These are phyloP conservation scores for Polychytrium aggregatum DNA, from an alignment of 192 early-diverging fungal species.

Conservation along the genomic window DNA sequence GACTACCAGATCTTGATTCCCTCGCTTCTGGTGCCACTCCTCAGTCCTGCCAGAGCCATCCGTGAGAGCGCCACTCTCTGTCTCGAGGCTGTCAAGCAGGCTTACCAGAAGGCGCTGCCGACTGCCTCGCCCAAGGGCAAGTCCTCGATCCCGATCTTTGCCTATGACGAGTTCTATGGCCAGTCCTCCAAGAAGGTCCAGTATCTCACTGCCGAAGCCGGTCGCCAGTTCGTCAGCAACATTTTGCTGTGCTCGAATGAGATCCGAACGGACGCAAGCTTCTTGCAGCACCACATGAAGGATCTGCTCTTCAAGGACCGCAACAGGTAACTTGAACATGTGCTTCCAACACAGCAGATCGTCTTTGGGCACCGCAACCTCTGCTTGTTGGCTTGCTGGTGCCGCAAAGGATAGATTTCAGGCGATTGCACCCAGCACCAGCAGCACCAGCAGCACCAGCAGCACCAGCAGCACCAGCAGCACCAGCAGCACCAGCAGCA, in stretches of 20 bases:
- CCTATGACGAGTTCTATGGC: constrained; percentile 50
- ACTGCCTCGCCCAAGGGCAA: constrained; percentile 4
- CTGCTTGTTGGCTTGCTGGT: too few species aligned
- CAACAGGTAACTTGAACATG: too few species aligned
- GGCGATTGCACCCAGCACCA: too few species aligned
- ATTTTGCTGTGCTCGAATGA: constrained; percentile 37
- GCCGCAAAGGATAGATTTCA: too few species aligned
- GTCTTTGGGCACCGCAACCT: too few species aligned
- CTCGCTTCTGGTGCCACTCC: constrained; percentile 54
- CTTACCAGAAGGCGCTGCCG: constrained; percentile 5
- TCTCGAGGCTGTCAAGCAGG: constrained; percentile 36
- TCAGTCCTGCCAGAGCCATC: constrained; percentile 36
- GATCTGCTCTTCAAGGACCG: constrained; percentile 12
- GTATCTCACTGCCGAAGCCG: constrained; percentile 38
- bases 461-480: too few species aligned
- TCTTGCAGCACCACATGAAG: constrained; percentile 17
- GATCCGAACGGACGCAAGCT: constrained; percentile 27
- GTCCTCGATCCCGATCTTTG: constrained; percentile 30
- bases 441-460: too few species aligned
- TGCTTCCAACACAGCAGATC: not conserved
- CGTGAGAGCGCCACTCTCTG: constrained; percentile 55
- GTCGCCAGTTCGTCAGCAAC: constrained; percentile 31
- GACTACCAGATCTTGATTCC: constrained; percentile 50
- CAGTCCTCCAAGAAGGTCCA: constrained; percentile 30
- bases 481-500: too few species aligned